phyloP scores from a whole-genome alignment of 768 basidiomycete species.

The Amanita jacksonii region DNA sequence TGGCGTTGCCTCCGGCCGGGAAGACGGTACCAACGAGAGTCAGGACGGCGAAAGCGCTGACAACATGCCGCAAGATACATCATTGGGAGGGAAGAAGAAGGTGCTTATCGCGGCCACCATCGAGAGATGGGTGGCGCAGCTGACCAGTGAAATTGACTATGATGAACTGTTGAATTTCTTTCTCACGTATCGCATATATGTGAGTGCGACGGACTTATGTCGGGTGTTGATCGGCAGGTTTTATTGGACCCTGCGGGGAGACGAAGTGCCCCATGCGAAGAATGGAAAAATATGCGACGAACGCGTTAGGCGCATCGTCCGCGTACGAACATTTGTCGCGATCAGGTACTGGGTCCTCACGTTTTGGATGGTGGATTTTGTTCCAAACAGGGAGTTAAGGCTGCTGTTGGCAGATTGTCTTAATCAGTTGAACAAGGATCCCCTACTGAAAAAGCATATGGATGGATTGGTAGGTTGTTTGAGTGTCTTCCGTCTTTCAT shows the following conservation, averaged over 20 bases:
- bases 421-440: conserved; percentile 66
- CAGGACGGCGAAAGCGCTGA: neutral
- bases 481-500: conserved; percentile 12
- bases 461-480: conserved; percentile 59
- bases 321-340: conserved; percentile 84
- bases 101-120: conserved; percentile 85
- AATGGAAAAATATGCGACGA: conserved; percentile 36
- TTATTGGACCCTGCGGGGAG: conserved; percentile 67
- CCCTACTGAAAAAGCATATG: conserved; percentile 50
- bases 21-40: neutral
- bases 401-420: conserved; percentile 69
- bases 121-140: conserved; percentile 87
- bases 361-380: conserved; percentile 84
- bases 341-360: conserved; percentile 87
- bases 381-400: conserved; percentile 71
- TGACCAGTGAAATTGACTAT: conserved; percentile 79
- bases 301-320: conserved; percentile 63
- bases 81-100: conserved; percentile 24
- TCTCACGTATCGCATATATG: conserved; percentile 84
- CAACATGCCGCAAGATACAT: conserved; percentile 3
- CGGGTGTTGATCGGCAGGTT: conserved; percentile 80
- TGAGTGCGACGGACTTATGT: conserved; percentile 69
- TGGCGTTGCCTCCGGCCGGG: conserved; percentile 1
- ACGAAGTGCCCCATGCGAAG: neutral
- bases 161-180: conserved; percentile 87